Percentiles rank a stretch among this genome's conserved stretches.
Evolutionary conservation across 352 stramenopile genomes (phyloP).

Genomic region (Blastocystis hominis): DNA sequence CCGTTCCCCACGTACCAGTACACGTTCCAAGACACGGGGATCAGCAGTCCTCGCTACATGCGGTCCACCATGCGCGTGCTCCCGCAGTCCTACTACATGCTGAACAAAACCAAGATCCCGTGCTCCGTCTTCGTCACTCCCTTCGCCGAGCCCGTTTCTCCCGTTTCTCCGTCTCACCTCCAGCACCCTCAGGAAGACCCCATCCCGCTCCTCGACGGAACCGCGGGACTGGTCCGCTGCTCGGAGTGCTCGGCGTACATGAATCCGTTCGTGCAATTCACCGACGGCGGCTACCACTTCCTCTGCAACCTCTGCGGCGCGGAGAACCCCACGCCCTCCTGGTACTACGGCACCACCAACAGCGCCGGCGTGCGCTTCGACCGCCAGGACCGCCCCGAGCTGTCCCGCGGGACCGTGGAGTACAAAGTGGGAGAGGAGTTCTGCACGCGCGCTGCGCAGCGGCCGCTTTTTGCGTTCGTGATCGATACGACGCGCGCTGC

Average conservation of each 20-base stretch:
- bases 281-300: not conserved
- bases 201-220: not conserved
- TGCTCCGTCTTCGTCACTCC: constrained; percentile 23
- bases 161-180: not conserved
- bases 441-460: not conserved
- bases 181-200: not conserved
- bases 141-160: constrained; percentile 11
- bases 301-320: constrained; percentile 45
- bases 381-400: constrained; percentile 22
- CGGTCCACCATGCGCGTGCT: constrained; percentile 34
- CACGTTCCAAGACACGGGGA: constrained; percentile 33
- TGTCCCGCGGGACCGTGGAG: constrained; percentile 6
- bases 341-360: constrained; percentile 25
- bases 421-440: constrained; percentile 25
- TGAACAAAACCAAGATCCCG: constrained; percentile 29
- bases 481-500: constrained; percentile 13
- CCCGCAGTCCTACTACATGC: constrained; percentile 30
- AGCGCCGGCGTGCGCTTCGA: constrained; percentile 1
- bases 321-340: constrained; percentile 1
- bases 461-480: constrained; percentile 39
- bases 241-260: constrained; percentile 33
- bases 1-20: constrained; percentile 19
- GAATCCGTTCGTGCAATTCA: constrained; percentile 26
- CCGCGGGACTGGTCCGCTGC: constrained; percentile 22
- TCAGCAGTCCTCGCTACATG: constrained; percentile 33